phyloP scores from a whole-genome alignment of 352 stramenopile species.

The Globisporangium acanthophoron region DNA sequence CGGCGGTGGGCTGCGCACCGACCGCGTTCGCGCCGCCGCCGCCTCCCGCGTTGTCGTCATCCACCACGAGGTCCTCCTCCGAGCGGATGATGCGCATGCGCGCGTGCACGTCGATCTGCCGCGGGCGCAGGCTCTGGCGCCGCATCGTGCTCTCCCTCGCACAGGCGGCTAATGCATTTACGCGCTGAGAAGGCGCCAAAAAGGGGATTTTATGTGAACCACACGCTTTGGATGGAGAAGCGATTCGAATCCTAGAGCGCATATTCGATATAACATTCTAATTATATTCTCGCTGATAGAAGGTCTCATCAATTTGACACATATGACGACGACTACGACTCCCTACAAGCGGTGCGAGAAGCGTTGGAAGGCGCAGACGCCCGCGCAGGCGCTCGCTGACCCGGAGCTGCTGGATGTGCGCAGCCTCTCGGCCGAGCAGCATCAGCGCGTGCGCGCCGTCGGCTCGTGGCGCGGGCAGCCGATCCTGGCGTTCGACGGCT shows the following conservation, averaged over 20 bases:
- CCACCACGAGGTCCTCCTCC: conserved; percentile 70
- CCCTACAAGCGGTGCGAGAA: conserved; percentile 75
- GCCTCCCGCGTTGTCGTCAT: conserved; percentile 37
- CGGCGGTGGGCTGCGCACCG: conserved; percentile 23
- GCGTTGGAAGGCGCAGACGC: conserved; percentile 50
- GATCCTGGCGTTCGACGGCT: conserved; percentile 44
- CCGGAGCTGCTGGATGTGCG: conserved; percentile 35
- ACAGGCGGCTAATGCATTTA: background rate
- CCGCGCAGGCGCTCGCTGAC: conserved; percentile 23
- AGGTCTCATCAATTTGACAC: background rate
- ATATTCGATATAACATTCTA: background rate
- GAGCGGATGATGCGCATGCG: conserved; percentile 80
- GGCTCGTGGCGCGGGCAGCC: conserved; percentile 37
- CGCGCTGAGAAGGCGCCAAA: background rate
- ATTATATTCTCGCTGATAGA: background rate
- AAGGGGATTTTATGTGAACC: background rate
- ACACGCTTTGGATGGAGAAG: background rate
- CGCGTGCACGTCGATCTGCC: conserved; percentile 86
- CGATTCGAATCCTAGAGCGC: background rate
- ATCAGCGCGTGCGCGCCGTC: conserved; percentile 22
- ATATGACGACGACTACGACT: background rate
- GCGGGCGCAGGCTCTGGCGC: conserved; percentile 77
- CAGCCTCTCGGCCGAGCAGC: conserved; percentile 22
- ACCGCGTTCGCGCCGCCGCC: conserved; percentile 12
- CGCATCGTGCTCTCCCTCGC: conserved; percentile 31